Conservation (phyloP, 2,329 filamentous ascomycete species). For the Fusarium sp. region DNA sequence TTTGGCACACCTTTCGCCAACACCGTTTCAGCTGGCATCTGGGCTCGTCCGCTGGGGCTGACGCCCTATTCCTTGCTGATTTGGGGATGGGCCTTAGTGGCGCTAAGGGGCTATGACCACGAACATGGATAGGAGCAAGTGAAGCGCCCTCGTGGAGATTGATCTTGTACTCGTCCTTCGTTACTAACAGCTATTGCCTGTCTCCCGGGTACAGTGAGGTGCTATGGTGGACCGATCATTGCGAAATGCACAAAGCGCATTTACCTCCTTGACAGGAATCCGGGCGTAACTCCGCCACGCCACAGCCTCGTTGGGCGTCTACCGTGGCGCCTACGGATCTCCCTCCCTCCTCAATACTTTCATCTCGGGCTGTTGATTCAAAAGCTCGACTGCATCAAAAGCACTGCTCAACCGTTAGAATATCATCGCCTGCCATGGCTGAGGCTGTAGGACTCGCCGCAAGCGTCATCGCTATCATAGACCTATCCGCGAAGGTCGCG, state of each 20-base stretch:
- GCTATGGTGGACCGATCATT: background rate
- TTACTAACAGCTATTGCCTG: background rate
- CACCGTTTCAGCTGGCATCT: no score
- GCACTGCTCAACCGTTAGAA: background rate
- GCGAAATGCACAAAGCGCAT: background rate
- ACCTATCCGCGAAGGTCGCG: background rate
- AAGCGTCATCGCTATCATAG: background rate
- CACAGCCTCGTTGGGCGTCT: background rate
- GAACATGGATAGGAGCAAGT: background rate
- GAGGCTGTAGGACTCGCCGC: background rate
- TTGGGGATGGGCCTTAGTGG: background rate
- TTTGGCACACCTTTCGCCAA: no score
- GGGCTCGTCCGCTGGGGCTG: no score
- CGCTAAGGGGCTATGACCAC: background rate
- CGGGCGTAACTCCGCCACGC: background rate
- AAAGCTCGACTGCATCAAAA: background rate
- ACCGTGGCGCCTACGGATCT: background rate
- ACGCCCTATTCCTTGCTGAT: background rate
- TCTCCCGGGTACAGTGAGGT: background rate
- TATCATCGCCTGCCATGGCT: background rate
- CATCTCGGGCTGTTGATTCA: background rate
- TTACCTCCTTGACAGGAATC: background rate
- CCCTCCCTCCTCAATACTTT: background rate
- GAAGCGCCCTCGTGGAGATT: background rate
- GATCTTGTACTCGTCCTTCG: background rate